Evolutionary conservation across 495 filamentous ascomycete genomes (phyloP), one percentile per base, ranked within the genome.

Genomic region (Cladorrhinum samala): DNA sequence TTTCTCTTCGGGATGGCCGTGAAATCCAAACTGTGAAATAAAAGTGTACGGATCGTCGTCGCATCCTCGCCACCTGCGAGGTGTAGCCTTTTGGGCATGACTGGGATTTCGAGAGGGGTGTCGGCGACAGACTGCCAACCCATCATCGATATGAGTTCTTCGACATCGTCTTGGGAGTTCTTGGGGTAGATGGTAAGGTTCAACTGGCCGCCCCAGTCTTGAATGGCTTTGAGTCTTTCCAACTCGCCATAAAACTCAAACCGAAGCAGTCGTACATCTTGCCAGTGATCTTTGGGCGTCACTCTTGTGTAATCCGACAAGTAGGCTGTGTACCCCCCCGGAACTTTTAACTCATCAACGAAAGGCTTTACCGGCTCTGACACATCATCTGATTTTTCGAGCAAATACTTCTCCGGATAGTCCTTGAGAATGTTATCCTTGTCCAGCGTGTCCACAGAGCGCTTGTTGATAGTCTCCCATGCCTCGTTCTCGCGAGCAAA

Each of bases 181-280:
- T 95, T 92, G 1, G 93, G 93, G 24, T 83, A 89, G 36, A 99
- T 81, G 8, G 82, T 77, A 41, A 93, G 67, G 16, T 86, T 81
- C 52, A 93, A 85, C 2, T 92, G 91, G 0, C 94, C 90, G 0
- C 60, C 58, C 51, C 84, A 82, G 0, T 64, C 9, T 18, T 44
- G 7, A 19, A 54, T 23, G 3, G 13, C 9, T 3, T 44, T 38
- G 13, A 40, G 9, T 5, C 13, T 0, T n/a, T 21, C 14, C 1
- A 16, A 39, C 56, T 9, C 73, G 63, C n/a, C 17, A 23, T 14
- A 14, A 2, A 84, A 64, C 0, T 74, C 72, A 14, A 95, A 72
- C 1, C 64, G 67, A n/a, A 96, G 69, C 46, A 83, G 80, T 2
- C 93, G 84, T 25, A 97, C 93, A 73, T 97, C 94, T 67, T 99